These are phyloP conservation scores for Nevesoporus exiguus DNA, from an alignment of 768 basidiomycete genomes.

Conservation along the genomic window DNA sequence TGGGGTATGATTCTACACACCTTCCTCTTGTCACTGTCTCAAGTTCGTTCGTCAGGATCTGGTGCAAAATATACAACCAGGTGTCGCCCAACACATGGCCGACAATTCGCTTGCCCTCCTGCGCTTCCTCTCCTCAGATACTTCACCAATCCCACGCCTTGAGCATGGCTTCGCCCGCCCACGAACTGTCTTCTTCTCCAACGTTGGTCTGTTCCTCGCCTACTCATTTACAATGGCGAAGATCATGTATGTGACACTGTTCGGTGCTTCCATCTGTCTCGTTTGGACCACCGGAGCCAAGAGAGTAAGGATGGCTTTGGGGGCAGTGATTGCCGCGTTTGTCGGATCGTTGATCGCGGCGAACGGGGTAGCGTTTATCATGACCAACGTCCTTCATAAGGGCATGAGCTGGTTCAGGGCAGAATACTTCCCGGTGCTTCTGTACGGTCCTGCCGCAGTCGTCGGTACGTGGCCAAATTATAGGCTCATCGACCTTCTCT, in stretches of 20 bases:
- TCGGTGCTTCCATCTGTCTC: constrained; percentile 44
- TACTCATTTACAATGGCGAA: constrained; percentile 75
- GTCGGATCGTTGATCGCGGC: constrained; percentile 58
- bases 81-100: constrained; percentile 88
- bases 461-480: constrained; percentile 48
- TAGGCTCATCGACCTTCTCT: background rate
- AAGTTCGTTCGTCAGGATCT: constrained; percentile 44
- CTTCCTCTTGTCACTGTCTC: background rate
- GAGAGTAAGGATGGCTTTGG: constrained; percentile 37
- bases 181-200: constrained; percentile 73
- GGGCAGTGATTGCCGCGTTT: constrained; percentile 49
- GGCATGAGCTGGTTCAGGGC: constrained; percentile 84
- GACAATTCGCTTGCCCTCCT: constrained; percentile 83
- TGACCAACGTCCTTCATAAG: constrained; percentile 58
- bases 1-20: constrained; percentile 46
- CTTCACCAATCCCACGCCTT: constrained; percentile 66
- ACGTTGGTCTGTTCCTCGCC: constrained; percentile 63
- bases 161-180: constrained; percentile 49
- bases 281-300: constrained; percentile 33
- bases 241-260: constrained; percentile 53
- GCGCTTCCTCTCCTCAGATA: constrained; percentile 63
- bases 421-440: constrained; percentile 56
- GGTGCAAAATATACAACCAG: constrained; percentile 79
- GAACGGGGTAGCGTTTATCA: constrained; percentile 68
- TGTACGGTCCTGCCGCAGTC: constrained; percentile 76